Base-by-base conservation (phyloP, 129 eudicot species). In the Escallonia herrerae region DNA sequence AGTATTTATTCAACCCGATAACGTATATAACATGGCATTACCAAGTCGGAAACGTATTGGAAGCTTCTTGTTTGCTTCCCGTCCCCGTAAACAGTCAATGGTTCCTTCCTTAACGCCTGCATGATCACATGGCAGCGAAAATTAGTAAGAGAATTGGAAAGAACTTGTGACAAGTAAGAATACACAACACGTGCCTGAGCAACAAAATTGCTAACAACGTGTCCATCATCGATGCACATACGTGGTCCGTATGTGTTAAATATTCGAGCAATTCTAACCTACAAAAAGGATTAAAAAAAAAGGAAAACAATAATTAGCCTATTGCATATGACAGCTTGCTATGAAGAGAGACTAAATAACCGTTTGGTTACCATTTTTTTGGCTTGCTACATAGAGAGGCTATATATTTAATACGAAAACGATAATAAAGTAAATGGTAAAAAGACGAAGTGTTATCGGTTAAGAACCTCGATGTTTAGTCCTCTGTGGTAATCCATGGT, bases 11-110 rank as follows among this genome's bases (percentile, higher is more conserved):
- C 33, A 22, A 22, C 33, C 33, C 33, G 33, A 22, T 22, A 22
- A 22, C 33, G 33, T 22, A 1, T 22, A 22, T 22, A 22, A 22
- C 33, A 22, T 22, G 48, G 14, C 2, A 49, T 79, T 77, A 88
- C 95, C 91, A 88, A 56, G 66, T 88, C 95, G 14, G 95, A 88
- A 68, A 88, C 95, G 46, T 76, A 84, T 80, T 88, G 95, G 81
- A 88, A 88, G 60, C 95, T 88, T 65, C 95, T 80, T 3, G 95
- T 88, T 77, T 88, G 95, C 81, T 82, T 80, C 62, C 95, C 95
- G 60, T 88, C 95, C 41, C 95, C 95, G 77, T 88, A 88, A 64
- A 88, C 91, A 4, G 95, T 88, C 85, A 88, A 67, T 3, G 91
- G 86, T 64, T 88, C 84, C 77, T 88, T 88, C 58, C 91, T 88